phyloP scores from a whole-genome alignment of 73 alveolate species.

The Paramecium caudatum region DNA sequence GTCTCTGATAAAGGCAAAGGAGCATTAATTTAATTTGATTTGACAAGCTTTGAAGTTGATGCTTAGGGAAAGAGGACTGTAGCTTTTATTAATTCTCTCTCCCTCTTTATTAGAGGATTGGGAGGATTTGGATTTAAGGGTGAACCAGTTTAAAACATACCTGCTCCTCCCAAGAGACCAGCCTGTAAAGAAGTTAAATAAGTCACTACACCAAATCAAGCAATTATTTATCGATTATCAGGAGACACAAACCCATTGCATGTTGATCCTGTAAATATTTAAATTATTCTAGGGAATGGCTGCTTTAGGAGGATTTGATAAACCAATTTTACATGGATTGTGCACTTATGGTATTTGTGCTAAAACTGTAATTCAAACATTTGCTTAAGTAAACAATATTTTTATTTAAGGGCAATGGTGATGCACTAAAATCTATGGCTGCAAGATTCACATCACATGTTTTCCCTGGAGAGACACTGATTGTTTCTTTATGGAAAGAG shows the following conservation, averaged over 20 bases:
- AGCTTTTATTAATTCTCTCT: slow-evolving; percentile 32
- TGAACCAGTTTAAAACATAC: slow-evolving; percentile 71
- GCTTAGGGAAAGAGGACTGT: slow-evolving; percentile 55
- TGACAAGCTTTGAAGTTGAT: slow-evolving; percentile 64
- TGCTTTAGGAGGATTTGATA: slow-evolving; percentile 89
- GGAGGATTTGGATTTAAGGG: slow-evolving; percentile 92
- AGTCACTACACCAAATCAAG: slow-evolving; percentile 82
- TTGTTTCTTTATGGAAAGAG: slow-evolving; percentile 87
- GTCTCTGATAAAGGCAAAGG: slow-evolving; percentile 91
- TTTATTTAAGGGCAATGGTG: slow-evolving; percentile 75
- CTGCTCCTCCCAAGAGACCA: slow-evolving; percentile 85
- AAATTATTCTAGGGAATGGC: slow-evolving; percentile 80
- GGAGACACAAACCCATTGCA: slow-evolving; percentile 93
- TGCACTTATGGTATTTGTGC: slow-evolving; percentile 90
- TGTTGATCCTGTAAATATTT: slow-evolving; percentile 78
- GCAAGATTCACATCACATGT: slow-evolving; percentile 91
- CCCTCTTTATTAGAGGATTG: slow-evolving; percentile 87
- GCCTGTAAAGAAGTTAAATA: slow-evolving; percentile 82
- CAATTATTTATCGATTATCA: slow-evolving; percentile 85
- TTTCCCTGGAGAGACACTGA: slow-evolving; percentile 92
- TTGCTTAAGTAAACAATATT: slow-evolving; percentile 51
- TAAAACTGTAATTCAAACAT: slow-evolving; percentile 81
- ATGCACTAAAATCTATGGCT: slow-evolving; percentile 67
- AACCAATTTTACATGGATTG: slow-evolving; percentile 92
- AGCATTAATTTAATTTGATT: slow-evolving; percentile 79